Evolutionary conservation across 2,329 filamentous ascomycete species (phyloP), one percentile per base, ranked within the genome.

Genomic region (Tricladium varicosporioides): DNA sequence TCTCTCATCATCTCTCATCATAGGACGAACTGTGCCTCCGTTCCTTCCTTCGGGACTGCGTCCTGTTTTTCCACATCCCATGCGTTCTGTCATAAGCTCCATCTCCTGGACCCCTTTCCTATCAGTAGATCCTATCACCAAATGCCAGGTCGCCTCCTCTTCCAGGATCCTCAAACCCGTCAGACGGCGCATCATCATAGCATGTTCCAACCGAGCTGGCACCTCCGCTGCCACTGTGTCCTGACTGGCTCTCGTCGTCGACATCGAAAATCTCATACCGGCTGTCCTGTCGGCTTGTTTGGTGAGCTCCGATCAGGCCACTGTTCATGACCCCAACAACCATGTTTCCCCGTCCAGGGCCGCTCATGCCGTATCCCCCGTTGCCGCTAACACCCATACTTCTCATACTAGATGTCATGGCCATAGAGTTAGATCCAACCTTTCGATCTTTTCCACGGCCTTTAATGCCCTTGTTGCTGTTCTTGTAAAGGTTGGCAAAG

Each of bases 381-480:
- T 36, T 46, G 44, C 36, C 32, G 14, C n/a, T 31, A 2, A 59
- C 47, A 48, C 46, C 48, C 16, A 58, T 40, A 31, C 13, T 53
- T 22, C 60, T 40, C 60, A 63, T 60, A 13, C 55, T 48, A 1
- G 57, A 50, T 10, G 50, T 52, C 19, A 58, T 8, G 13, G 49
- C 43, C 44, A 51, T 52, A 27, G 53, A 51, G 51, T 52, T 59
- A 2, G 60, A 51, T 14, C 63, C 71, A 53, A 92, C 87, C 57
- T 85, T 85, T 56, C 91, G 81, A 65, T 92, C 89, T 70, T 93
- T 94, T 45, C 94, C 94, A 47, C 94, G 86, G 10, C 94, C 94
- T 74, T 97, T 97, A 78, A 97, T 97, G 1, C 94, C 94, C 73
- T 96, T 96, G 81, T 97, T 97, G 75, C 89, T 92, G 75, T 97